phyloP scores from a whole-genome alignment of 495 filamentous ascomycete genomes.

The Hyaloscypha bicolor region DNA sequence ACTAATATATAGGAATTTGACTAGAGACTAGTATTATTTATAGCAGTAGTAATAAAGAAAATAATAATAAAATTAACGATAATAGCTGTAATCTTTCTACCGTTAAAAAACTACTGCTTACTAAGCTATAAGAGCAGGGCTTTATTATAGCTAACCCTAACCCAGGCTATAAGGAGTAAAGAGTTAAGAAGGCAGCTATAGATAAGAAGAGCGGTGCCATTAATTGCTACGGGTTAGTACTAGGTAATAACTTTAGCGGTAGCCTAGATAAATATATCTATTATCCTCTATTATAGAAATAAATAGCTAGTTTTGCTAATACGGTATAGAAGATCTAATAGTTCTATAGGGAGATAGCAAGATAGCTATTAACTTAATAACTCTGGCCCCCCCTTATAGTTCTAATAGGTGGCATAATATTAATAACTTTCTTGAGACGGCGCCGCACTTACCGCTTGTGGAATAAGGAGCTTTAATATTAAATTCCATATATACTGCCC shows the following conservation, averaged over 20 bases:
- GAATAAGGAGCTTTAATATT: slow-evolving; percentile 17
- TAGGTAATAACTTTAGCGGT: slow-evolving; percentile 13
- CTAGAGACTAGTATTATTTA: slow-evolving; percentile 12
- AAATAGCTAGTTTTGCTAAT: slow-evolving; percentile 21
- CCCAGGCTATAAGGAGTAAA: slow-evolving; percentile 1
- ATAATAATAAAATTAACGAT: slow-evolving; percentile 21
- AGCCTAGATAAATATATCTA: slow-evolving; percentile 5
- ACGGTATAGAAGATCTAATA: slow-evolving; percentile 19
- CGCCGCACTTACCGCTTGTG: slow-evolving; percentile 9
- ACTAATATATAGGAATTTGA: slow-evolving; percentile 15
- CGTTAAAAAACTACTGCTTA: slow-evolving; percentile 25
- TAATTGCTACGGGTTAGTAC: slow-evolving; percentile 9
- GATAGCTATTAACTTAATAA: slow-evolving; percentile 18
- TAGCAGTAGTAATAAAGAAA: slow-evolving; percentile 2
- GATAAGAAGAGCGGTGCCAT: slow-evolving; percentile 16
- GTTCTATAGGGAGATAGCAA: slow-evolving; percentile 17
- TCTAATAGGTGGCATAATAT: slow-evolving; percentile 26
- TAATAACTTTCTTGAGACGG: slow-evolving; percentile 26
- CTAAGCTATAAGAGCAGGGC: slow-evolving; percentile 23
- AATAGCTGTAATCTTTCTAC: slow-evolving; percentile 11
- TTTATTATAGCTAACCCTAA: slow-evolving; percentile 4
- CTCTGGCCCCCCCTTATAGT: slow-evolving; percentile 18
- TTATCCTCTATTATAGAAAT: slow-evolving; percentile 10
- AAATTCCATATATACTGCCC: neutral
- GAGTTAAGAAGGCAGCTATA: slow-evolving; percentile 24